A percentile compares a stretch with the other conserved stretches of the same genome.
Evolutionary conservation across 345 rosid species (phyloP).

Genomic region (Adansonia digitata): DNA sequence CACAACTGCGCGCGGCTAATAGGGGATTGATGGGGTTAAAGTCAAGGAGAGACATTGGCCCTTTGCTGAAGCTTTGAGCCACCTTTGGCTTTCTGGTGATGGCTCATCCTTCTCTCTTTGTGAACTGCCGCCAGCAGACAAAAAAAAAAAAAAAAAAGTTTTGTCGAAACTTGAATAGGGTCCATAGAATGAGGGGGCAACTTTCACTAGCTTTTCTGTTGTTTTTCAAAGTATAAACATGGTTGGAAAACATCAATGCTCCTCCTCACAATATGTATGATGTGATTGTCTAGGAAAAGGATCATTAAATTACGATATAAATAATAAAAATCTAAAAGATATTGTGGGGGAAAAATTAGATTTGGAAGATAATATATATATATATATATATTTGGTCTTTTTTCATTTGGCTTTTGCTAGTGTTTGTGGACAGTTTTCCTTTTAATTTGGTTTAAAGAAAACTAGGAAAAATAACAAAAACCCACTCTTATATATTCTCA

Average conservation of each 20-base stretch:
- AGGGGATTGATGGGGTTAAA: conserved; percentile 14
- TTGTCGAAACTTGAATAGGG: conserved; percentile 19
- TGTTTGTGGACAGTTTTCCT: not conserved
- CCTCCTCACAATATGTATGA: conserved; percentile 14
- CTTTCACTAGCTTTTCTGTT: not conserved
- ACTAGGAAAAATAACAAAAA: not conserved
- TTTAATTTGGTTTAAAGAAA: not conserved
- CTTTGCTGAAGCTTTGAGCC: conserved; percentile 51
- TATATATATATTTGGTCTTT: not conserved
- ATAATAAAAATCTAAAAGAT: not conserved
- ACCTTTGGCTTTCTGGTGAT: conserved; percentile 11
- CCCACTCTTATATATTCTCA: no score
- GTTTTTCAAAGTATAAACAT: not conserved
- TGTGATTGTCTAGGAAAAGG: conserved; percentile 17
- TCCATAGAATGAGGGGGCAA: conserved; percentile 18
- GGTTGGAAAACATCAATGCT: conserved; percentile 6
- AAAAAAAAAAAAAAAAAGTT: no score
- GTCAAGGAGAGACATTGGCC: conserved; percentile 22
- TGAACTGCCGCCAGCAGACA: conserved; percentile 9
- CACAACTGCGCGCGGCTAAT: conserved; percentile 36
- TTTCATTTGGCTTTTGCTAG: not conserved
- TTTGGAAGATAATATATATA: not conserved
- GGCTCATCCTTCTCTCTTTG: not conserved
- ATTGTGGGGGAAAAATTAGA: not conserved
- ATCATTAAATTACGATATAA: not conserved